phyloP scores from a whole-genome alignment of 2,329 filamentous ascomycete species.

The Fusarium sp. region DNA sequence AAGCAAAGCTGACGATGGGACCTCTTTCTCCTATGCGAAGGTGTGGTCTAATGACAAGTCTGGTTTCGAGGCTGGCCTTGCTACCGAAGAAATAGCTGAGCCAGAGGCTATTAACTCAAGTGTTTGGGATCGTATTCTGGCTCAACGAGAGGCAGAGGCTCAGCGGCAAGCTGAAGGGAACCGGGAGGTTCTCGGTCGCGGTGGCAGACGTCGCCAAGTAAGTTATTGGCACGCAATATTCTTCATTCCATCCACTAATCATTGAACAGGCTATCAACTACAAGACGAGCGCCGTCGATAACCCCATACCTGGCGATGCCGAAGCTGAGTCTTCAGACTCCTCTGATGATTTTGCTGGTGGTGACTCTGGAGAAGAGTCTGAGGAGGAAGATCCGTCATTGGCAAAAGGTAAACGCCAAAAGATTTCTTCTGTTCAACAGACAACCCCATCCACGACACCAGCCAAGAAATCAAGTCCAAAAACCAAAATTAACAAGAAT shows the following conservation, averaged over 20 bases:
- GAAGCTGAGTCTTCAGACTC: conserved; percentile 47
- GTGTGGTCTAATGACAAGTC: conserved; percentile 90
- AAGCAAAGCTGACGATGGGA: conserved; percentile 76
- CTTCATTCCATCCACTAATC: conserved; percentile 25
- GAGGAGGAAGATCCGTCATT: conserved; percentile 35
- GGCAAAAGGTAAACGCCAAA: conserved; percentile 52
- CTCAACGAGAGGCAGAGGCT: conserved; percentile 82
- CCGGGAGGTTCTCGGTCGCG: conserved; percentile 83
- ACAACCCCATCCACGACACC: conserved; percentile 42
- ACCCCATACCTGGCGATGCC: conserved; percentile 40
- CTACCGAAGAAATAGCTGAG: conserved; percentile 62
- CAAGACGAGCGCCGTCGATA: conserved; percentile 42
- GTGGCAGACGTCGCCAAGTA: conserved; percentile 74
- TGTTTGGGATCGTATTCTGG: conserved; percentile 91
- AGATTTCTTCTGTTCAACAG: conserved; percentile 37
- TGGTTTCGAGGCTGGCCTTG: conserved; percentile 71
- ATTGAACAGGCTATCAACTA: conserved; percentile 50
- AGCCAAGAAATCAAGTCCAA: conserved; percentile 40
- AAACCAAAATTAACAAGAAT: conserved; percentile 49
- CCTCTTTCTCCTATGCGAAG: conserved; percentile 87
- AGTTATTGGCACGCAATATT: conserved; percentile 14
- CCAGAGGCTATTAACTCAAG: conserved; percentile 69
- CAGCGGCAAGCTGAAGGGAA: conserved; percentile 75
- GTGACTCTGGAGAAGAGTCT: conserved; percentile 48
- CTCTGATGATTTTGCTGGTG: conserved; percentile 50